Base-by-base conservation (phyloP, 2,329 filamentous ascomycete genomes). In the Cytospora leucostoma region DNA sequence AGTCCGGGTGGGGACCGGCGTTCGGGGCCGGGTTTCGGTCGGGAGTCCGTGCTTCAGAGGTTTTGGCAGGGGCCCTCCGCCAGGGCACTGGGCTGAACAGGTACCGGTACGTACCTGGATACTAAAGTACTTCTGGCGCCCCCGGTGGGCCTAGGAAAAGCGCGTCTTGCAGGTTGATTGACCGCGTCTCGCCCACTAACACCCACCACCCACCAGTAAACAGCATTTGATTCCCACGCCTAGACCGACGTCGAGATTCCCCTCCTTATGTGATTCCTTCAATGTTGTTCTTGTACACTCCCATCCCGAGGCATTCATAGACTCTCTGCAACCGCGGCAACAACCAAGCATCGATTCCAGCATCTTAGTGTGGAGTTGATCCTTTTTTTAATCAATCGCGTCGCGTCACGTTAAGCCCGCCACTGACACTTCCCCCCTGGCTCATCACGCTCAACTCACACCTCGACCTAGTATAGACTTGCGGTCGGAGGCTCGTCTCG, bases 341-440 rank as follows among this genome's bases (percentile, higher is more conserved):
- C 35, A 32, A 19, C 12, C 38, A 62, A 55, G 21, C 59, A 62
- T 65, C 55, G 2, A 51, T 62, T 65, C 55, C n/a, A 62, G 63
- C 63, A 65, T 62, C 49, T 7, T 58, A 51, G 37, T 33, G 12
- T 12, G 37, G 35, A 54, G 13, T 50, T 37, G 50, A 37, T 38
- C 49, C 19, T 47, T 47, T 27, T 27, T 27, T 32, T 34, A 11
- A 15, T 21, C 33, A 56, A 56, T 63, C 63, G 63, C 56, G 60
- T 65, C 60, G 56, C 60, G 56, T 60, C 60, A 50, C 47, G 53
- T 59, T 51, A 27, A 57, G 55, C 47, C 66, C 62, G 60, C 33
- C 63, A 34, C 33, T 55, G 44, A 34, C 27, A 34, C 8, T 40
- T 50, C 40, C 59, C 44, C n/a, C 15, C 38, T n/a, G 15, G 15